Evolutionary conservation across 1,284 basidiomycete species (phyloP).

Genomic region (Ustilago nuda): DNA sequence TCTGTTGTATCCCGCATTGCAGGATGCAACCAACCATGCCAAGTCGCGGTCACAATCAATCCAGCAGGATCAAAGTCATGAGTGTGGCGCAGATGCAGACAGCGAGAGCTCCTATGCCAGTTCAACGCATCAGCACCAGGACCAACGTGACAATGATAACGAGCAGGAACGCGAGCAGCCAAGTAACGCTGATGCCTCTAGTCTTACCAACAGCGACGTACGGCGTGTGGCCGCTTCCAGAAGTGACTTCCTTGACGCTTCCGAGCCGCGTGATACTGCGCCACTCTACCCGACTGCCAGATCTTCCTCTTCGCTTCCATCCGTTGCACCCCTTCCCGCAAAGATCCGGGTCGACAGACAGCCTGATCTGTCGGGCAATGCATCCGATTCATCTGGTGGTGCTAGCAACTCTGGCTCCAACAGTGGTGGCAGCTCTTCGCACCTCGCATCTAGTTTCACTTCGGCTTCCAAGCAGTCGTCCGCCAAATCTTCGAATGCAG

Average conservation of each 20-base stretch:
- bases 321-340: conserved; percentile 17
- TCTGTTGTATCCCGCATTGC: neutral
- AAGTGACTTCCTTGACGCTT: conserved; percentile 40
- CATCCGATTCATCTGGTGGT: conserved; percentile 36
- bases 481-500: conserved; percentile 31
- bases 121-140: conserved; percentile 25
- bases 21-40: conserved; percentile 21
- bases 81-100: conserved; percentile 50
- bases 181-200: neutral
- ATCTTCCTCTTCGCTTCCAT: conserved; percentile 5
- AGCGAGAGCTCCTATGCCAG: conserved; percentile 43
- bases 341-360: conserved; percentile 45
- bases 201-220: neutral
- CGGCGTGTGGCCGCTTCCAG: conserved; percentile 36
- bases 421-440: conserved; percentile 33
- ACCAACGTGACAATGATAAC: neutral
- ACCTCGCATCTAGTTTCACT: conserved; percentile 43
- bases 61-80: conserved; percentile 21
- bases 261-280: conserved; percentile 38
- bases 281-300: conserved; percentile 13
- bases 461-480: conserved; percentile 40
- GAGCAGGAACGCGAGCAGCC: neutral
- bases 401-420: conserved; percentile 45
- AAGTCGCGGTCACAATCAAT: conserved; percentile 7
- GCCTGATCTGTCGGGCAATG: conserved; percentile 35